Evolutionary conservation across 208 protist genomes (phyloP).

Genomic region (Strigomonas culicis): DNA sequence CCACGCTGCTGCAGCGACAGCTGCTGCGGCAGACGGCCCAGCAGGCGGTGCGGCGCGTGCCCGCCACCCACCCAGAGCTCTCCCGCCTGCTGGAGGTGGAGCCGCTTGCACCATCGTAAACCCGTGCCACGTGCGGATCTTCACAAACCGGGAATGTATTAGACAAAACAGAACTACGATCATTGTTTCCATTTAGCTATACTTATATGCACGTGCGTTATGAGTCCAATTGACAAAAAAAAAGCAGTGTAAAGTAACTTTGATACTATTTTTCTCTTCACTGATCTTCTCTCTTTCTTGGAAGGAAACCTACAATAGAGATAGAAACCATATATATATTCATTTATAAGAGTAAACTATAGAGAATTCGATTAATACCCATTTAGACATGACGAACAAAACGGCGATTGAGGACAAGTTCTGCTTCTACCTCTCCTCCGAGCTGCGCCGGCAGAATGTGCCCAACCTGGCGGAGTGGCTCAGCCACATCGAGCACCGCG

Average conservation of each 20-base stretch:
- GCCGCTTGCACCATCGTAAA: background rate
- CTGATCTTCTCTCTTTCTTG: background rate
- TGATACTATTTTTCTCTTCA: background rate
- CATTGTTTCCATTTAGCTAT: too few relatives aligned
- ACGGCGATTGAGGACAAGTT: conserved; percentile 29
- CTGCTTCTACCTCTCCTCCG: conserved; percentile 23
- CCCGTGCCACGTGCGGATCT: background rate
- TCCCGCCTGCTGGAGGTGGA: conserved; percentile 26
- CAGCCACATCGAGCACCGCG: background rate
- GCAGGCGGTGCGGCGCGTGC: conserved; percentile 27
- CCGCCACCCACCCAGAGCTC: conserved; percentile 32
- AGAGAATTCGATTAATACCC: too few relatives aligned
- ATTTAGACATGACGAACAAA: background rate
- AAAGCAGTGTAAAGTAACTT: background rate
- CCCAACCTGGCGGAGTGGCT: conserved; percentile 20
- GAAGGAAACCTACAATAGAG: background rate
- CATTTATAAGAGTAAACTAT: too few relatives aligned
- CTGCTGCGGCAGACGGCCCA: conserved; percentile 41
- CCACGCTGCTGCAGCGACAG: conserved; percentile 51
- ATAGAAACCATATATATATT: conserved; percentile 3
- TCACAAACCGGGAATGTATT: background rate
- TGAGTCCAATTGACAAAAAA: too few relatives aligned
- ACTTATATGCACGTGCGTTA: too few relatives aligned
- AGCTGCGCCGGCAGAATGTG: conserved; percentile 60
- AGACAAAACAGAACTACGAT: background rate